A percentile compares a stretch with the other conserved stretches of the same genome.
phyloP scores from a whole-genome alignment of 352 stramenopile species.

The Phytophthora melonis region DNA sequence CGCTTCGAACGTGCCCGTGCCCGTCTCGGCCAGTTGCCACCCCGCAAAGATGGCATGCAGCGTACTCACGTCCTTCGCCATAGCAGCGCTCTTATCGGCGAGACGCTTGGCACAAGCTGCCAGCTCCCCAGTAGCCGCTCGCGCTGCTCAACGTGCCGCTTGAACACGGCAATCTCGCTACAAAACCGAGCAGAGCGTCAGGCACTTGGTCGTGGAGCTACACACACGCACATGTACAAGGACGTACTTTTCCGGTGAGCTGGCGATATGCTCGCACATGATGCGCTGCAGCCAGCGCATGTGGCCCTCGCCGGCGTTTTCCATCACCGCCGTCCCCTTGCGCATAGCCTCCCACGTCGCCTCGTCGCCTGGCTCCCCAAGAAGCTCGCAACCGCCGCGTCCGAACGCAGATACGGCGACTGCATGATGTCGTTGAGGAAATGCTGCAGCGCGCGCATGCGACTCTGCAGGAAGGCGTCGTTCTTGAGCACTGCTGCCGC shows the following conservation, averaged over 20 bases:
- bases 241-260: slow-evolving; percentile 52
- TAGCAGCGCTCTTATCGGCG: slow-evolving; percentile 60
- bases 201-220: not conserved
- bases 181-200: slow-evolving; percentile 10
- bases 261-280: slow-evolving; percentile 38
- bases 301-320: slow-evolving; percentile 69
- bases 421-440: slow-evolving; percentile 68
- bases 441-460: slow-evolving; percentile 63
- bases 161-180: slow-evolving; percentile 62
- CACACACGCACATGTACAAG: not conserved
- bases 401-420: slow-evolving; percentile 68
- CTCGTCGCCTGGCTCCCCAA: slow-evolving; percentile 51
- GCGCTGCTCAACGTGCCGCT: slow-evolving; percentile 66
- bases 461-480: slow-evolving; percentile 65
- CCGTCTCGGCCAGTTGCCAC: slow-evolving; percentile 59
- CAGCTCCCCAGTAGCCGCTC: slow-evolving; percentile 61
- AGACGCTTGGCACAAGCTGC: slow-evolving; percentile 65
- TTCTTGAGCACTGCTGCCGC: slow-evolving; percentile 49
- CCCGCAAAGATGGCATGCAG: slow-evolving; percentile 65
- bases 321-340: slow-evolving; percentile 61
- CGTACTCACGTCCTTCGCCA: slow-evolving; percentile 61
- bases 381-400: slow-evolving; percentile 63
- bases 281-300: slow-evolving; percentile 77
- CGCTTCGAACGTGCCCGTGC: slow-evolving; percentile 21
- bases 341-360: slow-evolving; percentile 66